Evolutionary conservation across 1,284 basidiomycete genomes (phyloP).

Genomic region (Macrocystidia cucumis): DNA sequence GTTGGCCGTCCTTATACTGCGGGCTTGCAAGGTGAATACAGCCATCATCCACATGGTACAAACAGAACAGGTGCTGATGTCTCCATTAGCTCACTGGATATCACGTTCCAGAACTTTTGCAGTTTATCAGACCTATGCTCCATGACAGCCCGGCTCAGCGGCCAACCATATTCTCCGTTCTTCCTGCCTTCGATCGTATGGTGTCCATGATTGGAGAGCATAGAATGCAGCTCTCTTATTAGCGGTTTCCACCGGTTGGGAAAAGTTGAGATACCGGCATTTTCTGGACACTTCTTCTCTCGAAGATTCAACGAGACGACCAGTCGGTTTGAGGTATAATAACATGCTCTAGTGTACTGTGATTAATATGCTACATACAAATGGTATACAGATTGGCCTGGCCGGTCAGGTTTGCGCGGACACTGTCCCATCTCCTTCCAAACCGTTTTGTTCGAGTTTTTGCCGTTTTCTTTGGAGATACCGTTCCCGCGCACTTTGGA

Average conservation of each 20-base stretch:
- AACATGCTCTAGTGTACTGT: too few species aligned
- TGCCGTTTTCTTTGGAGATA: slow-evolving; percentile 77
- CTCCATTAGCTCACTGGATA: slow-evolving; percentile 42
- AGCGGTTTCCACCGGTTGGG: too few species aligned
- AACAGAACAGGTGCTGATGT: slow-evolving; percentile 1
- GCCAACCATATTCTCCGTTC: slow-evolving; percentile 38
- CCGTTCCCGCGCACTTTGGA: slow-evolving; percentile 68
- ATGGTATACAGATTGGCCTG: too few species aligned
- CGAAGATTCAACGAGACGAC: too few species aligned
- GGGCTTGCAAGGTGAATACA: slow-evolving; percentile 47
- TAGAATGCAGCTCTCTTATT: slow-evolving; percentile 20
- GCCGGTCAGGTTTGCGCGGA: too few species aligned
- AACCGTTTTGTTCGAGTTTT: too few species aligned
- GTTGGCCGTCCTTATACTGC: slow-evolving; percentile 52
- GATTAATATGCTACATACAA: too few species aligned
- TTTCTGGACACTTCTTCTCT: too few species aligned
- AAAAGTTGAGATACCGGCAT: too few species aligned
- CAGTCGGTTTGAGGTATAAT: too few species aligned
- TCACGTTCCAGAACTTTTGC: slow-evolving; percentile 46
- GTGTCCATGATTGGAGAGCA: slow-evolving; percentile 27
- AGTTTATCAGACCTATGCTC: slow-evolving; percentile 51
- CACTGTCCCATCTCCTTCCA: too few species aligned
- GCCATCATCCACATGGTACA: background rate
- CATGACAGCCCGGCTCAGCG: slow-evolving; percentile 38
- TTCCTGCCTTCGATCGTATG: slow-evolving; percentile 42